A percentile compares a stretch with the other conserved stretches of the same genome.
Evolutionary conservation across 805 yeast species (phyloP).

Genomic region (Jamesozyma gamospora): DNA sequence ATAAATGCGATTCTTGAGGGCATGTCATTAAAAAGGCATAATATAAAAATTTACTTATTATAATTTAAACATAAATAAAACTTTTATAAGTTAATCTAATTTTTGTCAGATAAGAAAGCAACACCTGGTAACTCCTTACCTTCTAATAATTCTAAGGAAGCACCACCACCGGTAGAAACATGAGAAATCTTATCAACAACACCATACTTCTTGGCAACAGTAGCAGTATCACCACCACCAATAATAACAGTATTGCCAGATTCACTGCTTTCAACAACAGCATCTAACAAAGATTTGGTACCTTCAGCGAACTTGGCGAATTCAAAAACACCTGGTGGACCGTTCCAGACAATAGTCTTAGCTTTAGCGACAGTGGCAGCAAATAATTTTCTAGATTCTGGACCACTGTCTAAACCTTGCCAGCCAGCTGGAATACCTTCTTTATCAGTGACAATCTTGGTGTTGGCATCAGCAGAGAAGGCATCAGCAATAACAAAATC

Average conservation of each 20-base stretch:
- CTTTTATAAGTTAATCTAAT: constrained; percentile 13
- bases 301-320: constrained; percentile 86
- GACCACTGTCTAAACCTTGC: constrained; percentile 97
- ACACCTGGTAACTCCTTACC: constrained; percentile 99
- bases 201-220: constrained; percentile 97
- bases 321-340: constrained; percentile 99
- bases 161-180: constrained; percentile 99
- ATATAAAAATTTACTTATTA: not conserved
- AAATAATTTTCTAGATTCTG: constrained; percentile 74
- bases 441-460: constrained; percentile 74
- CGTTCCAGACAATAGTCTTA: constrained; percentile 99
- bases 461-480: constrained; percentile 85
- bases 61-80: not conserved
- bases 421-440: constrained; percentile 92
- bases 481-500: constrained; percentile 95
- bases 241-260: constrained; percentile 91
- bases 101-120: constrained; percentile 75
- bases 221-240: constrained; percentile 99
- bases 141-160: constrained; percentile 95
- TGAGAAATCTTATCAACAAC: constrained; percentile 94
- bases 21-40: constrained; percentile 3
- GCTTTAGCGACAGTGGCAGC: constrained; percentile 79
- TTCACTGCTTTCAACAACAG: constrained; percentile 76
- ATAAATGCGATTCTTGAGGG: not conserved
- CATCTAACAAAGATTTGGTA: constrained; percentile 84